These are phyloP conservation scores for Ramalina peruviana DNA, from an alignment of 495 filamentous ascomycete genomes.

Conservation along the genomic window DNA sequence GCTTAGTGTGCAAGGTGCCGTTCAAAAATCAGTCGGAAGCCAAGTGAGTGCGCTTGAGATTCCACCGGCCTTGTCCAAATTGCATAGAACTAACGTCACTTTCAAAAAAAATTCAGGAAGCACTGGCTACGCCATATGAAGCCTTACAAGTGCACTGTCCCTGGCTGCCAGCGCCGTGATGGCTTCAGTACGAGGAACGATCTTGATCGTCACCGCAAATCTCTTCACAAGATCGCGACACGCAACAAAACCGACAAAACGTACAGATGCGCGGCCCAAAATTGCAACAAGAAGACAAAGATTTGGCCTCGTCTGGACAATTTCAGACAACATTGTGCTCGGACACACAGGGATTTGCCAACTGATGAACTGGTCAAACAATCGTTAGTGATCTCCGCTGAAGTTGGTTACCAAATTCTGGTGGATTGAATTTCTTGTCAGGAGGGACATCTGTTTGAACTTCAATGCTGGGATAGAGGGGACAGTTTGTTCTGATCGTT, in stretches of 20 bases:
- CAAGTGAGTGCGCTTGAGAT: constrained; percentile 17
- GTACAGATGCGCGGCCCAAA: constrained; percentile 51
- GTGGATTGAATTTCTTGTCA: no score
- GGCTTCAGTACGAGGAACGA: constrained; percentile 81
- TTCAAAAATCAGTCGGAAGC: constrained; percentile 18
- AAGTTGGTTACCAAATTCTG: neutral
- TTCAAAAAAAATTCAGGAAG: constrained; percentile 41
- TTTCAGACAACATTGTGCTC: constrained; percentile 70
- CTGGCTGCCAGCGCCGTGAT: constrained; percentile 42
- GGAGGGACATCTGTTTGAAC: no score
- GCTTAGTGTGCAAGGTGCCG: constrained; percentile 4
- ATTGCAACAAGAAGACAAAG: constrained; percentile 57
- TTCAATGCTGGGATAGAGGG: neutral
- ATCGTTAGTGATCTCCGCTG: neutral
- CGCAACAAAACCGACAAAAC: constrained; percentile 39
- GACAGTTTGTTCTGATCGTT: neutral
- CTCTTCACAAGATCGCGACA: constrained; percentile 46
- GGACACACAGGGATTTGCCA: constrained; percentile 55
- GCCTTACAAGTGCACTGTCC: constrained; percentile 50
- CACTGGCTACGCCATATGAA: constrained; percentile 67
- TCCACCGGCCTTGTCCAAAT: constrained; percentile 1
- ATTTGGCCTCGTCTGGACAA: constrained; percentile 84
- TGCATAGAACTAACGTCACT: no score
- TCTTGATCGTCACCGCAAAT: constrained; percentile 56
- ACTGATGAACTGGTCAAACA: constrained; percentile 27